These are phyloP conservation scores for Houttuynia cordata DNA, from an alignment of 164 flowering plant genomes.

Conservation along the genomic window DNA sequence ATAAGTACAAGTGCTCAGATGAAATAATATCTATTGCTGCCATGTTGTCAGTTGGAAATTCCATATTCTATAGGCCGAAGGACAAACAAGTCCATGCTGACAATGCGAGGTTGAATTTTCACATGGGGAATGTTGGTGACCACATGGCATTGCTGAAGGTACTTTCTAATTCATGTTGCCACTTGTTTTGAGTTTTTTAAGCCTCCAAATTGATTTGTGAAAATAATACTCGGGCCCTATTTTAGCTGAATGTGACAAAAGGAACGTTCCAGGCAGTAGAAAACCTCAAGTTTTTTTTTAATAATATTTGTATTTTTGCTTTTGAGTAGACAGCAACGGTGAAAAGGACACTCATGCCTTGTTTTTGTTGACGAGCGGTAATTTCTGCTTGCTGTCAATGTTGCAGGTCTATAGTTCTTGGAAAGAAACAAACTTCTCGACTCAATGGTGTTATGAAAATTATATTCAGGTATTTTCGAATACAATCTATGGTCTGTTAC, in stretches of 20 bases:
- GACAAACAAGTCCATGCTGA: slow-evolving; percentile 99
- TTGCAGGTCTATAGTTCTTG: slow-evolving; percentile 65
- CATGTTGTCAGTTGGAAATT: slow-evolving; percentile 90
- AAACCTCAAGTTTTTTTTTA: too few relatives aligned
- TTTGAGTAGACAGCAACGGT: too few relatives aligned
- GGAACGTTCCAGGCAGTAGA: too few relatives aligned
- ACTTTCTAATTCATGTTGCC: neutral
- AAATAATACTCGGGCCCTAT: too few relatives aligned
- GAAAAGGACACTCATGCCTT: neutral
- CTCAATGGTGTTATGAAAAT: slow-evolving; percentile 96
- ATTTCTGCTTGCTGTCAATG: neutral
- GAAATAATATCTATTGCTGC: slow-evolving; percentile 90
- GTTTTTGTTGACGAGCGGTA: neutral
- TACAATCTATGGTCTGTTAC: neutral
- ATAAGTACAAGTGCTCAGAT: slow-evolving; percentile 75
- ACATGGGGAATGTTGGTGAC: slow-evolving; percentile 93
- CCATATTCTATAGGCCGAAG: slow-evolving; percentile 92
- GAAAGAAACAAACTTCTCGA: slow-evolving; percentile 87
- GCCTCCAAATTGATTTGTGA: too few relatives aligned
- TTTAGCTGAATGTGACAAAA: too few relatives aligned
- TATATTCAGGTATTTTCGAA: slow-evolving; percentile 61
- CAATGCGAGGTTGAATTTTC: slow-evolving; percentile 91
- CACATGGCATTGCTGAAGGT: slow-evolving; percentile 84
- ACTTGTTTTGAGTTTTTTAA: too few relatives aligned
- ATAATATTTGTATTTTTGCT: too few relatives aligned